Conservation (phyloP, 2,329 filamentous ascomycete species). For the Alternaria sp. region DNA sequence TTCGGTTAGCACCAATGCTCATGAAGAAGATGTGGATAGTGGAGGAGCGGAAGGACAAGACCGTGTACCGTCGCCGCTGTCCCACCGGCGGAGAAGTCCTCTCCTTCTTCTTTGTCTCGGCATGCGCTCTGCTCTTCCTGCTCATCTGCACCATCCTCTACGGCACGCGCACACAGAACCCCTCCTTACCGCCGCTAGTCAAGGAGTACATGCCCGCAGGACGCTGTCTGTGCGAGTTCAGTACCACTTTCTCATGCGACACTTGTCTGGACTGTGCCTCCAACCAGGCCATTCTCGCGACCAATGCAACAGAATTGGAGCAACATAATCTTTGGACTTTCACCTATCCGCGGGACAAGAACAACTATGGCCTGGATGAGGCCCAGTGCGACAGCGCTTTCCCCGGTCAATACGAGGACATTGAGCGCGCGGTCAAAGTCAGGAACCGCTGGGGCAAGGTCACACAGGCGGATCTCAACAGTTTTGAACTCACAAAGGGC, state of each 20-base stretch:
- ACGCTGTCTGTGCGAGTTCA: constrained; percentile 45
- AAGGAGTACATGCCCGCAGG: constrained; percentile 44
- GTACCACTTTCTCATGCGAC: constrained; percentile 42
- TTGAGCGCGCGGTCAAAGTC: constrained; percentile 37
- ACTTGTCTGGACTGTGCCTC: constrained; percentile 45
- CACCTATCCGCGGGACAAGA: constrained; percentile 36
- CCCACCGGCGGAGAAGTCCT: constrained; percentile 34
- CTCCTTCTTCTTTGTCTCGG: constrained; percentile 38
- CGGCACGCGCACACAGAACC: constrained; percentile 43
- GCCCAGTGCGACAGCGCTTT: constrained; percentile 44
- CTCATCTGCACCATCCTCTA: constrained; percentile 45
- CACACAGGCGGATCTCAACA: constrained; percentile 35
- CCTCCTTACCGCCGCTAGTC: constrained; percentile 39
- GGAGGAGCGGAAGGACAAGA: constrained; percentile 36
- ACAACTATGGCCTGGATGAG: constrained; percentile 42
- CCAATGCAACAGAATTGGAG: constrained; percentile 25
- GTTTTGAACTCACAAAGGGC: constrained; percentile 42
- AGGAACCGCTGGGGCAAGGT: constrained; percentile 36
- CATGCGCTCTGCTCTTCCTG: constrained; percentile 40
- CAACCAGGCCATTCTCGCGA: constrained; percentile 27
- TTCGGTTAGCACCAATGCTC: constrained; percentile 21
- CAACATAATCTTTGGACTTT: constrained; percentile 41
- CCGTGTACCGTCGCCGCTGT: constrained; percentile 40
- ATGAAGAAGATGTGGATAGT: constrained; percentile 36
- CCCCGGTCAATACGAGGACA: constrained; percentile 43